Conservation (phyloP, 2,329 filamentous ascomycete genomes). For the Paracamarosporium sp. region DNA sequence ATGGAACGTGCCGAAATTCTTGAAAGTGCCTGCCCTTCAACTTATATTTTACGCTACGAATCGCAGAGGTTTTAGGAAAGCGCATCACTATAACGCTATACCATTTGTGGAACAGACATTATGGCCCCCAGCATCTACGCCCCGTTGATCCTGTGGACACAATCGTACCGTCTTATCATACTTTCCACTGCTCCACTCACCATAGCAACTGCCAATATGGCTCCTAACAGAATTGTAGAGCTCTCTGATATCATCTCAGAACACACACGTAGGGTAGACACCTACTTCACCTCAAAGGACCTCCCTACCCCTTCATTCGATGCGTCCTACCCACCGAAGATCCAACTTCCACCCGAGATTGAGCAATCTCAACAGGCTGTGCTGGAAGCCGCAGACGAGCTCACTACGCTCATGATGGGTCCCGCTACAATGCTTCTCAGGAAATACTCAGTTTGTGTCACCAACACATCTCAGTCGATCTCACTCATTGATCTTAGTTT, state of each 20-base stretch:
- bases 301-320: conserved; percentile 14
- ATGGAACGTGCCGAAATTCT: too few species aligned
- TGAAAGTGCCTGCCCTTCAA: too few species aligned
- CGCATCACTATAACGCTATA: too few species aligned
- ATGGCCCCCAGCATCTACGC: too few species aligned
- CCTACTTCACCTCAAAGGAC: background rate
- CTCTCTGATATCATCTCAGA: conserved; percentile 6
- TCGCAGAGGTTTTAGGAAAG: too few species aligned
- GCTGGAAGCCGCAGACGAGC: conserved; percentile 7
- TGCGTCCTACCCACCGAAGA: background rate
- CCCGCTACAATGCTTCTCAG: too few species aligned
- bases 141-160: too few species aligned
- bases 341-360: conserved; percentile 3
- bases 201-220: too few species aligned
- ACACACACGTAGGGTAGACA: conserved; percentile 6
- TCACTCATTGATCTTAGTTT: background rate
- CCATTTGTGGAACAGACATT: too few species aligned
- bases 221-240: conserved; percentile 12
- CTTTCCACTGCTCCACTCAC: too few species aligned
- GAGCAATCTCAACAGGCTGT: background rate
- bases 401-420: conserved; percentile 6
- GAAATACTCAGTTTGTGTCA: background rate
- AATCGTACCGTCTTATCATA: too few species aligned
- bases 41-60: too few species aligned
- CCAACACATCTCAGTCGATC: background rate